A percentile compares a stretch with the other conserved stretches of the same genome.
Conservation (phyloP, 2,329 filamentous ascomycete species). For the Pseudocercospora crystallina region DNA sequence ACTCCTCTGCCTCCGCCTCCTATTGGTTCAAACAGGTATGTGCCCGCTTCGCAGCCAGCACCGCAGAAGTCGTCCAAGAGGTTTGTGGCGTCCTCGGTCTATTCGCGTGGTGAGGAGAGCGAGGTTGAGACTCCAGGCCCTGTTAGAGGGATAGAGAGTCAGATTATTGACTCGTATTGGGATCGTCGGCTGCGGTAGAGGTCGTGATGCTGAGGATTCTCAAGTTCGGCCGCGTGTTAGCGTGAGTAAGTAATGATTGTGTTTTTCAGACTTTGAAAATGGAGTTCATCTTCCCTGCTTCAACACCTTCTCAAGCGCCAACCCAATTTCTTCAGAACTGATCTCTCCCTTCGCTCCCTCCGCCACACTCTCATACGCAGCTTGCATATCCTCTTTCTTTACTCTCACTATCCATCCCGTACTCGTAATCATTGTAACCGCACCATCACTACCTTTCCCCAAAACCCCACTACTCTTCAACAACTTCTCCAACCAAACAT, state of each 20-base stretch:
- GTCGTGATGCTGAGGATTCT: constrained; percentile 3
- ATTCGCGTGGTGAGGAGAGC: background rate
- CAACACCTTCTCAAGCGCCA: background rate
- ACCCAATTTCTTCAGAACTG: constrained; percentile 34
- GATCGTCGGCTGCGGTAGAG: background rate
- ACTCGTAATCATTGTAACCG: constrained; percentile 43
- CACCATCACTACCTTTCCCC: constrained; percentile 30
- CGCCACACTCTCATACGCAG: constrained; percentile 39
- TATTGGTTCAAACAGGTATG: no score
- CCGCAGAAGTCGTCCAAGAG: background rate
- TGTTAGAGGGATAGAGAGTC: background rate
- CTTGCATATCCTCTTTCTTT: constrained; percentile 39
- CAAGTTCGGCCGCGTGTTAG: background rate
- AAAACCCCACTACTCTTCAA: constrained; percentile 41
- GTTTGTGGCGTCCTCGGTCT: background rate
- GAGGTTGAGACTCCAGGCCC: background rate
- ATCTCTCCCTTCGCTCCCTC: constrained; percentile 36
- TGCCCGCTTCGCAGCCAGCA: background rate
- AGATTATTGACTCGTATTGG: constrained; percentile 12
- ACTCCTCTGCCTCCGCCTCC: no score
- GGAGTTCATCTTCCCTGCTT: background rate
- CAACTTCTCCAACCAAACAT: constrained; percentile 45
- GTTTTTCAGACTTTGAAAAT: background rate
- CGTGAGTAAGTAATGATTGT: background rate
- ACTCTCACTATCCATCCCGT: constrained; percentile 46